Base-by-base conservation (phyloP, 768 basidiomycete species). In the Coprinellus micaceus region DNA sequence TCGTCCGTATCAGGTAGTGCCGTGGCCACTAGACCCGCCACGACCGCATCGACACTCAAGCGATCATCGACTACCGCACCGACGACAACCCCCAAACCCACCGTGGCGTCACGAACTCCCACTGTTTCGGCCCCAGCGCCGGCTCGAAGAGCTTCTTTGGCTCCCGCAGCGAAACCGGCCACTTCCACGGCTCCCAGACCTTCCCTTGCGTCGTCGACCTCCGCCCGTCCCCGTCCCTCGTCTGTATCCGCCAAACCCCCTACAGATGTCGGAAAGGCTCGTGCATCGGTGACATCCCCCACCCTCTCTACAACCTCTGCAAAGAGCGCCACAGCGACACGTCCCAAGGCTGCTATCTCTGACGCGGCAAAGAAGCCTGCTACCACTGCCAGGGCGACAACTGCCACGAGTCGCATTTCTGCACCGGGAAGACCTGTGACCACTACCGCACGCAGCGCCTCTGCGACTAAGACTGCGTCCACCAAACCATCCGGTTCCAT, bases 321-420 rank as follows among this genome's bases (percentile, higher is more conserved):
- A 19, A 63, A 74, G 4, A 66, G 74, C 3, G 54, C 77, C 51
- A 60, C 75, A 1, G 64, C 74, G 11, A 52, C 76, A 46, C 81
- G 84, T 19, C 85, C 89, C 56, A 84, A 87, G 60, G 83, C 87
- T 22, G 77, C 83, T 15, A 77, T 90, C 39, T 83, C 88, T 15
- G 89, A 88, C 24, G 81, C 80, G 25, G 77, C 81, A 33, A 85
- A 77, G 71, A 82, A 71, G 54, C 60, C 75, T 54, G 55, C 75
- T 21, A 58, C 66, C 37, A 37, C 72, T 40, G 52, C 72, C 25
- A 65, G 74, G 19, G 61, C 67, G 54, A 64, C 75, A 25, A 58
- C 75, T 15, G 13, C 37, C 13, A 22, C 56, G 17, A 44, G 33
- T 22, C 50, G 49, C 25, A 43, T 45, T 19, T 33, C 54, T 11